Percentiles rank a stretch among this genome's conserved stretches.
These are phyloP conservation scores for Claviceps monticola DNA, from an alignment of 2,329 filamentous ascomycete species.

Conservation along the genomic window DNA sequence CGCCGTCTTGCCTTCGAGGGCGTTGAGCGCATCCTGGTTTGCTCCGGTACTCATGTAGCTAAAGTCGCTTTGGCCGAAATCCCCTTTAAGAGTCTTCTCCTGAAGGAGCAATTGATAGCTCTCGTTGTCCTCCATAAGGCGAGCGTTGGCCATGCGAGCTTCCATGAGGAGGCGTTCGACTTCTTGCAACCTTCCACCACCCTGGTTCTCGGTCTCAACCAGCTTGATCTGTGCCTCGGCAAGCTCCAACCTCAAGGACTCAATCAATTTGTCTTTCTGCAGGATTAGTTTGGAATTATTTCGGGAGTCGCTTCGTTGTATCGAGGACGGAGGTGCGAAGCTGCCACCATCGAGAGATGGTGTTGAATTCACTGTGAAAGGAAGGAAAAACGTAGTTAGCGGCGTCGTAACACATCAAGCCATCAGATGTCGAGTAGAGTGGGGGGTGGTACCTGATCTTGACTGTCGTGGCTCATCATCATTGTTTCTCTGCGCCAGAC, in stretches of 20 bases:
- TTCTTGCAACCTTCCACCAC: constrained; percentile 74
- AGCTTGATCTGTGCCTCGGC: constrained; percentile 93
- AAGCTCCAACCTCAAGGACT: constrained; percentile 78
- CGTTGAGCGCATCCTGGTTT: constrained; percentile 51
- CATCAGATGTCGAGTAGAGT: background rate
- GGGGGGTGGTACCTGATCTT: constrained; percentile 37
- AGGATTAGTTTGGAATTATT: constrained; percentile 82
- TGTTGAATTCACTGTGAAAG: constrained; percentile 36
- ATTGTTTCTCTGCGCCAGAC: constrained; percentile 58
- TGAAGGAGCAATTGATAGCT: constrained; percentile 91
- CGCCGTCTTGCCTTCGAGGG: constrained; percentile 41
- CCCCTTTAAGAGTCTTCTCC: constrained; percentile 89
- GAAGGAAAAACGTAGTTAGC: constrained; percentile 9
- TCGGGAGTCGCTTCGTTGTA: constrained; percentile 77
- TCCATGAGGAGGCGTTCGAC: constrained; percentile 86
- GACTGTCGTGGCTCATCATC: constrained; percentile 44
- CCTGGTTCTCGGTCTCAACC: constrained; percentile 85
- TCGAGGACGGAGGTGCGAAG: constrained; percentile 73
- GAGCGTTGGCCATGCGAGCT: constrained; percentile 86
- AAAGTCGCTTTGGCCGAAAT: constrained; percentile 74
- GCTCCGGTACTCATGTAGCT: constrained; percentile 47
- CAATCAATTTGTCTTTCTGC: constrained; percentile 94
- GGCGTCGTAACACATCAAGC: background rate
- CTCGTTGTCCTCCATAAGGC: constrained; percentile 96
- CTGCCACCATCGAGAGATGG: constrained; percentile 60